phyloP scores from a whole-genome alignment of 345 rosid species.

The Murraya paniculata region DNA sequence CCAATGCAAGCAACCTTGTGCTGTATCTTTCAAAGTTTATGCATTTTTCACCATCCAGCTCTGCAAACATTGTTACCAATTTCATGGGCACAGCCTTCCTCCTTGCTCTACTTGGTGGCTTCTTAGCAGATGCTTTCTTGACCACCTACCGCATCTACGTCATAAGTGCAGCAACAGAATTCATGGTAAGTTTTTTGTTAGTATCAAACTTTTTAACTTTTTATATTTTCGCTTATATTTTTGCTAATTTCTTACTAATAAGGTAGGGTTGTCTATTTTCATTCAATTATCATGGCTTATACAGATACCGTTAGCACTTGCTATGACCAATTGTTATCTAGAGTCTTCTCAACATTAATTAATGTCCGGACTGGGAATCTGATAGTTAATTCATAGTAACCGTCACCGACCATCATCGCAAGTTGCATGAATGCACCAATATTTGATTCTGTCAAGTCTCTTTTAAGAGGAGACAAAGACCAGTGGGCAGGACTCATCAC shows the following conservation, averaged over 20 bases:
- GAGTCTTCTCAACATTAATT: neutral
- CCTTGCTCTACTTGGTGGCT: constrained; percentile 86
- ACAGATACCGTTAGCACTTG: neutral
- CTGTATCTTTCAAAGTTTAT: constrained; percentile 67
- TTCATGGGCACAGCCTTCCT: constrained; percentile 94
- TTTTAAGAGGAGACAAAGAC: neutral
- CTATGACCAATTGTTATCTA: neutral
- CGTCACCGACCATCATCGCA: neutral
- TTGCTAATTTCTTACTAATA: neutral
- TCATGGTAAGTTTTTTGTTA: constrained; percentile 44
- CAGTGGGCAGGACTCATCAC: neutral
- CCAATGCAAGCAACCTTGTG: constrained; percentile 92
- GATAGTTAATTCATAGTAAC: neutral
- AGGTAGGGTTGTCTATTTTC: neutral
- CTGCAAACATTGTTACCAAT: constrained; percentile 78
- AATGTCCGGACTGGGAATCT: neutral
- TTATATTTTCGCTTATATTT: neutral
- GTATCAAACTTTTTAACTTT: neutral
- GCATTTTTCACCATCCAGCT: constrained; percentile 74
- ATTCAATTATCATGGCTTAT: neutral
- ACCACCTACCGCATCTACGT: constrained; percentile 66
- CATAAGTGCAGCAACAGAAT: constrained; percentile 68
- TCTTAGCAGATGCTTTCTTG: constrained; percentile 70
- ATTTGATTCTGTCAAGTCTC: constrained; percentile 10
- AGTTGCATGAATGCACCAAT: constrained; percentile 5